Evolutionary conservation across 2,329 filamentous ascomycete genomes (phyloP), one percentile per base, ranked within the genome.

Genomic region (Hyphodiscus sp.): DNA sequence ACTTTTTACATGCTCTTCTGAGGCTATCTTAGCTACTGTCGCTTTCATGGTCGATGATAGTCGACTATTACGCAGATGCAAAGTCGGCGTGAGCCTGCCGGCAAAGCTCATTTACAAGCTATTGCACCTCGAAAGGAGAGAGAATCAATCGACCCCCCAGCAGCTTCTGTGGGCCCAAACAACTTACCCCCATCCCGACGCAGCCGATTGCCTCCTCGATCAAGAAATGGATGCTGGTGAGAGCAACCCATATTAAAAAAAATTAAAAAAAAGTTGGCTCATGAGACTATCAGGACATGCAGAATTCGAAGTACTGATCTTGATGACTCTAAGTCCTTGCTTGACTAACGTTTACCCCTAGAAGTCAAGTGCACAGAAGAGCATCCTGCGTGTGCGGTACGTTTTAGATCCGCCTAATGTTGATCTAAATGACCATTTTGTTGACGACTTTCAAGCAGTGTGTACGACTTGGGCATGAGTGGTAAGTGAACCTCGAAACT

Each of bases 341-440:
- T 11, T 6, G 9, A 16, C 38, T 47, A 29, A 50, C 48, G 6
- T 26, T 4, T 26, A 20, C 45, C 33, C 29, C 33, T 52, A 61
- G 61, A 62, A 70, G 77, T 80, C 20, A 81, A 81, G 72, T 81
- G 78, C 64, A 78, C 81, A 63, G 79, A 81, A 66, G 69, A 69
- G 42, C 73, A 75, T 61, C 79, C 77, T 51, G 71, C 71, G 61
- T 81, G 79, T 65, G 77, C 75, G 66, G 75, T 78, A 72, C 57
- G 72, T 63, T 59, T 51, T 20, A 15, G 11, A n/a, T 45, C 30
- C 30, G n/a, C 30, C 16, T 15, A 5, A 20, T 20, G 6, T 19
- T 8, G 23, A 20, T 11, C 20, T 13, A 20, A 44, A 13, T 15
- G 43, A n/a, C 18, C 30, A 41, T 42, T 8, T 20, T 42, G 43